These are phyloP conservation scores for Vitis hybrid DNA, from an alignment of 177 flowering plant species.

Conservation along the genomic window DNA sequence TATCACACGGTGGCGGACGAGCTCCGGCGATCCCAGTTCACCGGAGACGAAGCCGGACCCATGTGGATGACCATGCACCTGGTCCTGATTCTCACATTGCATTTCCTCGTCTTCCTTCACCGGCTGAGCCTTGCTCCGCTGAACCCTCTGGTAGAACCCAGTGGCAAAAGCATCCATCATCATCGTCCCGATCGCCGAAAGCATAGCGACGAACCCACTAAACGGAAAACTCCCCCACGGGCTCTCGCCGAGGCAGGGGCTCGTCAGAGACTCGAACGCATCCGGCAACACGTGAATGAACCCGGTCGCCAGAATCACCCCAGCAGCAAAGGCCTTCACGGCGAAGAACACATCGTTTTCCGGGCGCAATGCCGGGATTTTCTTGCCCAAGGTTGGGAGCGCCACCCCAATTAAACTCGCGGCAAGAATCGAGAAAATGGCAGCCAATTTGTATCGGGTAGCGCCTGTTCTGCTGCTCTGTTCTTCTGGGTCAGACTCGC, in stretches of 20 bases:
- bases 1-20: too few species aligned
- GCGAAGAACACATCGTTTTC: constrained; percentile 35
- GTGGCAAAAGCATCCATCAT: constrained; percentile 37
- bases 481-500: not conserved
- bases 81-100: constrained; percentile 5
- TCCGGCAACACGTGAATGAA: constrained; percentile 45
- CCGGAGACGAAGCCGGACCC: too few species aligned
- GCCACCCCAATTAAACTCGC: constrained; percentile 39
- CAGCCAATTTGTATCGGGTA: constrained; percentile 26
- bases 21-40: too few species aligned
- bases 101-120: constrained; percentile 8
- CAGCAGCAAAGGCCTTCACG: constrained; percentile 50
- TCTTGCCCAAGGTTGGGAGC: constrained; percentile 38
- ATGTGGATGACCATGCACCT: constrained; percentile 8
- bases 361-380: constrained; percentile 26
- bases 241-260: constrained; percentile 25
- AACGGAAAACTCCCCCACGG: constrained; percentile 38
- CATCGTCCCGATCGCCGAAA: constrained; percentile 30
- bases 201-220: constrained; percentile 44
- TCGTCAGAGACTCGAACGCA: constrained; percentile 29
- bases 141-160: constrained; percentile 16
- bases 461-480: constrained; percentile 18
- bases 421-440: constrained; percentile 29
- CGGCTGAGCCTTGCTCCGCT: constrained; percentile 10
- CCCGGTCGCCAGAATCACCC: constrained; percentile 44